Conservation (phyloP, 192 early-diverging fungal genomes). For the Umbelopsis isabellina region DNA sequence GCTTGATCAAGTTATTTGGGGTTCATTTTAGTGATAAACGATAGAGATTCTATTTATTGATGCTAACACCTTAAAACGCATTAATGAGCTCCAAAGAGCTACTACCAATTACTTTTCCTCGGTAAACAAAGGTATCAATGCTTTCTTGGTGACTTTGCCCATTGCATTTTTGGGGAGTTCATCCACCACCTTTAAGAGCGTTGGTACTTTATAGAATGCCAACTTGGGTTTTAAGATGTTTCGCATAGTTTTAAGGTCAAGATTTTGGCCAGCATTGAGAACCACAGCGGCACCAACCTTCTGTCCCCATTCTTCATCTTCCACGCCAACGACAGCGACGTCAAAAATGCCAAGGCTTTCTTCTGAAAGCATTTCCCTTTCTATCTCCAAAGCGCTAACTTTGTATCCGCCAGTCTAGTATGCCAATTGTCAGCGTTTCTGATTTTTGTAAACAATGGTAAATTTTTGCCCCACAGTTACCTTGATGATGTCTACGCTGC, state of each 20-base stretch:
- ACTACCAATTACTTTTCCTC: background rate
- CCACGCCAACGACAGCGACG: slow-evolving; percentile 73
- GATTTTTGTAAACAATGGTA: too few species aligned
- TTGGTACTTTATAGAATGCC: slow-evolving; percentile 82
- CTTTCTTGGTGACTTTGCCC: slow-evolving; percentile 90
- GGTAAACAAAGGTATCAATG: slow-evolving; percentile 57
- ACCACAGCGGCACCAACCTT: slow-evolving; percentile 70
- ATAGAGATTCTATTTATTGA: too few species aligned
- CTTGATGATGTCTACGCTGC: slow-evolving; percentile 86
- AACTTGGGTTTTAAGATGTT: slow-evolving; percentile 56
- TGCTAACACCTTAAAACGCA: too few species aligned
- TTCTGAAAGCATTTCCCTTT: slow-evolving; percentile 71
- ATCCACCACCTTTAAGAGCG: slow-evolving; percentile 43
- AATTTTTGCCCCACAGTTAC: slow-evolving; percentile 25
- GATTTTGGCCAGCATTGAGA: slow-evolving; percentile 29
- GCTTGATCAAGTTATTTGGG: too few species aligned
- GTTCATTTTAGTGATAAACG: too few species aligned
- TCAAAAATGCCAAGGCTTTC: slow-evolving; percentile 60
- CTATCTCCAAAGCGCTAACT: slow-evolving; percentile 82
- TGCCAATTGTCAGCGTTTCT: background rate
- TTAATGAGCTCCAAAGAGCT: too few species aligned
- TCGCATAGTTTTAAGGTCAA: slow-evolving; percentile 31
- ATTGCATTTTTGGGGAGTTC: slow-evolving; percentile 84
- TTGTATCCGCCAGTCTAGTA: slow-evolving; percentile 82
- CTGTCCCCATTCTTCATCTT: slow-evolving; percentile 81